These are phyloP conservation scores for Neurospora sp. DNA, from an alignment of 495 filamentous ascomycete genomes.

Conservation along the genomic window DNA sequence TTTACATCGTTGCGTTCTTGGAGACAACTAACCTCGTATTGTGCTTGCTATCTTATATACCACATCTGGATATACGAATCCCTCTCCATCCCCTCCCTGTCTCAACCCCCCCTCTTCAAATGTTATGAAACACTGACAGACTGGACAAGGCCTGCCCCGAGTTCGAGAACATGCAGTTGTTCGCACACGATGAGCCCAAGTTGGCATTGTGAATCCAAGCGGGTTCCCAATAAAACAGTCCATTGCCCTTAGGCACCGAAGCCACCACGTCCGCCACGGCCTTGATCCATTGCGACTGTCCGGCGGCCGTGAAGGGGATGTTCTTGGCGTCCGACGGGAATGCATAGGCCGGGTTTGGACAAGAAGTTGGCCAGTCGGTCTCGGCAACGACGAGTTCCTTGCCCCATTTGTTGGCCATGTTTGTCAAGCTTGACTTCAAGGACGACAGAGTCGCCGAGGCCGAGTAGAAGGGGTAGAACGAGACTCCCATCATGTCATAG, in stretches of 20 bases:
- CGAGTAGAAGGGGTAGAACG: conserved; percentile 61
- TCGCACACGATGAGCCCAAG: conserved; percentile 42
- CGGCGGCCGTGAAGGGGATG: conserved; percentile 51
- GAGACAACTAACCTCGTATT: background rate
- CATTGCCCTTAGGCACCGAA: conserved; percentile 38
- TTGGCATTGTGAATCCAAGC: conserved; percentile 56
- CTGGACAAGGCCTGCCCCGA: conserved; percentile 23
- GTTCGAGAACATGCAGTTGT: conserved; percentile 36
- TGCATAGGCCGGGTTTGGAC: conserved; percentile 40
- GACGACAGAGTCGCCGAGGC: conserved; percentile 42
- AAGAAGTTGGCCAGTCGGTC: conserved; percentile 57
- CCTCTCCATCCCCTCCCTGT: background rate
- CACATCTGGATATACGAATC: background rate
- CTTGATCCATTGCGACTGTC: conserved; percentile 48
- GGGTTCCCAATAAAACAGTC: conserved; percentile 65
- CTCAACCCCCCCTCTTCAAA: conserved; percentile 2
- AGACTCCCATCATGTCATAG: conserved; percentile 61
- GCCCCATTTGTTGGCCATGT: conserved; percentile 47
- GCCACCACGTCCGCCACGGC: conserved; percentile 44
- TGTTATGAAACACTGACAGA: conserved; percentile 20
- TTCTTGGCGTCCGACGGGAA: conserved; percentile 48
- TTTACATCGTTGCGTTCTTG: background rate
- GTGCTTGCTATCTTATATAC: background rate
- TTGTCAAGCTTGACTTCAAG: conserved; percentile 45
- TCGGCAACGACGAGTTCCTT: conserved; percentile 57